Percentiles rank a stretch among this genome's conserved stretches.
Conservation (phyloP, 1,284 basidiomycete species). For the Puccinia polysora region DNA sequence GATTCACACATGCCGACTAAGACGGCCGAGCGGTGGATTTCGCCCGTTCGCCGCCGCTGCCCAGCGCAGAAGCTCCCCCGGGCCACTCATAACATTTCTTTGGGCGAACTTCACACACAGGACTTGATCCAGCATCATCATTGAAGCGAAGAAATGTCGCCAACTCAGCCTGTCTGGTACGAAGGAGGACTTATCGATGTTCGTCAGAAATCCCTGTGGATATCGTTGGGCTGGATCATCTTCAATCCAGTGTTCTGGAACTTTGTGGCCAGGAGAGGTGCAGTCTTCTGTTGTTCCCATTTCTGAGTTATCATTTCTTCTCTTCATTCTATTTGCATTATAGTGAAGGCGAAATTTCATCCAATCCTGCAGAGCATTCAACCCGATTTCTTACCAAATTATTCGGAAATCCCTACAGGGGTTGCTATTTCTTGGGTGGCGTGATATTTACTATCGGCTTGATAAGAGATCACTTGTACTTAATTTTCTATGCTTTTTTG, state of each 20-base stretch:
- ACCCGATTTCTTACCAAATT: slow-evolving; percentile 51
- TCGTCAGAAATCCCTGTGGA: slow-evolving; percentile 20
- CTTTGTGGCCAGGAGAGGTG: slow-evolving; percentile 33
- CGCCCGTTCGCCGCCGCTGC: too few species aligned
- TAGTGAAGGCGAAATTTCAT: not conserved
- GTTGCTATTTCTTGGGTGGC: slow-evolving; percentile 52
- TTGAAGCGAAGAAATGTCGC: not conserved
- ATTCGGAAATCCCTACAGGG: slow-evolving; percentile 49
- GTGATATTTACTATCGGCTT: slow-evolving; percentile 50
- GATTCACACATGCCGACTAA: too few species aligned
- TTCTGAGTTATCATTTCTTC: not conserved
- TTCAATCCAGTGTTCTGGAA: slow-evolving; percentile 45
- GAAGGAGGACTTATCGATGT: slow-evolving; percentile 34
- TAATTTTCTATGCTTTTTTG: not conserved
- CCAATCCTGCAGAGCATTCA: slow-evolving; percentile 48
- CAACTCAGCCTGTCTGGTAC: not conserved
- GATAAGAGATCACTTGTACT: slow-evolving; percentile 48
- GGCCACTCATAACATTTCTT: too few species aligned
- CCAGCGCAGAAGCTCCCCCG: too few species aligned
- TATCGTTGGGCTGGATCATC: not conserved
- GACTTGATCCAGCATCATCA: too few species aligned
- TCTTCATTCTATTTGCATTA: not conserved
- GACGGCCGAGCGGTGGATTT: too few species aligned
- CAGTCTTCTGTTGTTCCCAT: not conserved
- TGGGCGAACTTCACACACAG: too few species aligned